Base-by-base conservation (phyloP, 2,329 filamentous ascomycete genomes). In the Orbilia blumenaviensis region DNA sequence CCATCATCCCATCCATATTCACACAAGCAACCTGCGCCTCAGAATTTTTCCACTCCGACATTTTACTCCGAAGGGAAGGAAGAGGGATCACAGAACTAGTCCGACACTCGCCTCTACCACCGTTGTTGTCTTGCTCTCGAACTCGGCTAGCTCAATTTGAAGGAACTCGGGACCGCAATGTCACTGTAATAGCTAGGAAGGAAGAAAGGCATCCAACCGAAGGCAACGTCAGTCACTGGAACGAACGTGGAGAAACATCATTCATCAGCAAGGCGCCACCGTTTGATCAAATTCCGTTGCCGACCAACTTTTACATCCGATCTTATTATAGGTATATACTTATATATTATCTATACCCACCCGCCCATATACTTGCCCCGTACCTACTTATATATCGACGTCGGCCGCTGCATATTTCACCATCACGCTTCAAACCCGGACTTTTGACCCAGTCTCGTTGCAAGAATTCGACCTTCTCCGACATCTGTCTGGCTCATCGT, bases 121-220 rank as follows among this genome's bases (percentile, higher is more conserved):
- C 69, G 62, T 68, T 72, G 66, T 62, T 77, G 71, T 79, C 78
- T 60, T 68, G 69, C 58, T 78, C 78, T 62, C 79, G 78, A 63
- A 78, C 78, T 50, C 66, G 73, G 46, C 41, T 62, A 62, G 34
- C 66, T 46, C 18, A 62, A 46, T 29, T 66, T 54, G 71, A 68
- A 67, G 71, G 56, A 68, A 75, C 56, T 64, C 56, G 56, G 29
- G 38, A 36, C 52, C 48, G 54, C 64, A n/a, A 76, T 76, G 72
- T 76, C 64, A 42, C 72, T 69, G 58, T 76, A 68, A 76, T 66
- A 60, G 46, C 46, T 52, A 42, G 32, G 62, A 56, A 23, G 61
- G 62, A 56, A 48, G 27, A 62, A n/a, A 67, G 52, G 9, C 52
- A 61, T 34, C 60, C 50, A 73, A 46, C 50, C 48, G 29, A 73